These are phyloP conservation scores for Neurospora sp. DNA, from an alignment of 495 filamentous ascomycete species.

Conservation along the genomic window DNA sequence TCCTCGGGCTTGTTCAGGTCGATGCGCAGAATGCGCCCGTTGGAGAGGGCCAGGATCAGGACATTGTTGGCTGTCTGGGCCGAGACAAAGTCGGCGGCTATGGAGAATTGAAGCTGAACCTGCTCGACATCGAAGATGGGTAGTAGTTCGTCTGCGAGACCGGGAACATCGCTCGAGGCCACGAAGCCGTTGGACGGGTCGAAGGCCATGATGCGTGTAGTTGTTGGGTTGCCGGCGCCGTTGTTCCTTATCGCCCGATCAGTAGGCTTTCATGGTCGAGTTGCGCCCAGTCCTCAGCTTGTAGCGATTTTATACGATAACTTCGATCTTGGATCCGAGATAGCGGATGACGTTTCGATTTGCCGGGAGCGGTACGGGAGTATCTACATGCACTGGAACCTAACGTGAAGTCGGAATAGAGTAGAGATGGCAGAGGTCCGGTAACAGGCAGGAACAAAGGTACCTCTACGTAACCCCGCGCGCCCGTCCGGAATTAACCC, in stretches of 20 bases:
- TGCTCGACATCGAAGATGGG: slow-evolving; percentile 89
- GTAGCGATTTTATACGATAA: background rate
- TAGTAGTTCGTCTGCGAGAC: slow-evolving; percentile 50
- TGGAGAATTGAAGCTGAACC: slow-evolving; percentile 82
- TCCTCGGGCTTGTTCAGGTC: slow-evolving; percentile 88
- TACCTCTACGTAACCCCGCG: background rate
- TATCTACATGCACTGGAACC: background rate
- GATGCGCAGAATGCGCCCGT: slow-evolving; percentile 81
- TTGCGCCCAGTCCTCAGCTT: background rate
- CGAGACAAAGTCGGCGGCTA: slow-evolving; percentile 89
- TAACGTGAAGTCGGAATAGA: background rate
- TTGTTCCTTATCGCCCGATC: background rate
- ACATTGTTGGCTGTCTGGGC: slow-evolving; percentile 97
- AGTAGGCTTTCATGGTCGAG: background rate
- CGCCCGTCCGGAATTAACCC: background rate
- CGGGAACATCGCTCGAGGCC: slow-evolving; percentile 38
- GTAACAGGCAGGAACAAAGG: background rate
- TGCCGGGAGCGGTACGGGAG: background rate
- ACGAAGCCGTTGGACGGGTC: slow-evolving; percentile 42
- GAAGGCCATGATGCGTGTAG: slow-evolving; percentile 29
- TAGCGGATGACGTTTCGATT: background rate
- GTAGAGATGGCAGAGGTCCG: background rate
- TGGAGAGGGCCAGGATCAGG: slow-evolving; percentile 78
- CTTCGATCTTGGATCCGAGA: background rate
- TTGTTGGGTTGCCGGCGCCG: background rate